Conservation (phyloP, 495 filamentous ascomycete species). For the Thermochaetoides thermophila region DNA sequence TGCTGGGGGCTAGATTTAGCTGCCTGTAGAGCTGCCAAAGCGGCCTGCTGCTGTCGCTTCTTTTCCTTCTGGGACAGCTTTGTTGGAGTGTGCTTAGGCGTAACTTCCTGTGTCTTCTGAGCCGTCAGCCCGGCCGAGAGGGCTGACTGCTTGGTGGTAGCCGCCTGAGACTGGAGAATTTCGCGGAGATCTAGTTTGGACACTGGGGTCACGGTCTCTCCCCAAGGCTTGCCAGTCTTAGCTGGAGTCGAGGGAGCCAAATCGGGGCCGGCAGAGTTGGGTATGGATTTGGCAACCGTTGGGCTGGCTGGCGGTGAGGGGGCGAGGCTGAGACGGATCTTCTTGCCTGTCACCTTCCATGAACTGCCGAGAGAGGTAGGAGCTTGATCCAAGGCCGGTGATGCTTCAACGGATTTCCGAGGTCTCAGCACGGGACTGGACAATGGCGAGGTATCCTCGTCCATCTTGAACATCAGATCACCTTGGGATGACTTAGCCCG, state of each 20-base stretch:
- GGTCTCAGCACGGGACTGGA: constrained; percentile 11
- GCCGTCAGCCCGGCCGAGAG: constrained; percentile 58
- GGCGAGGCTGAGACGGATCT: constrained; percentile 3
- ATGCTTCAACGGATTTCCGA: constrained; percentile 1
- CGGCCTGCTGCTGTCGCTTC: constrained; percentile 57
- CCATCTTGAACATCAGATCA: constrained; percentile 93
- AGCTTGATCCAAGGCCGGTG: constrained; percentile 9
- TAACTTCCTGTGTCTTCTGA: constrained; percentile 26
- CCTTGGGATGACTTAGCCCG: constrained; percentile 45
- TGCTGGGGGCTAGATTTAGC: constrained; percentile 3
- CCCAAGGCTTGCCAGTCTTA: constrained; percentile 43
- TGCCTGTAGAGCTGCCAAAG: constrained; percentile 24
- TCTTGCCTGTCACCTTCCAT: constrained; percentile 10
- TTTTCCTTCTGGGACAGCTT: constrained; percentile 83
- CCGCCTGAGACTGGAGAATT: constrained; percentile 66
- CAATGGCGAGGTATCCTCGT: constrained; percentile 43
- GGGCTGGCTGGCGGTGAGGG: constrained; percentile 1
- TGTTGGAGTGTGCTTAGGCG: constrained; percentile 20
- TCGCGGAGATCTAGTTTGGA: constrained; percentile 65
- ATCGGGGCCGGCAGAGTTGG: not conserved
- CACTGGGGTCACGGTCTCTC: constrained; percentile 34
- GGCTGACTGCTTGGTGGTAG: constrained; percentile 38
- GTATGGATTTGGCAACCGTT: too few species aligned
- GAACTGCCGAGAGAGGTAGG: constrained; percentile 11
- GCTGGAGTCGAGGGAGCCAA: constrained; percentile 3